phyloP scores from a whole-genome alignment of 371 early-diverging fungal genomes.

The Rhizopus delemar region DNA sequence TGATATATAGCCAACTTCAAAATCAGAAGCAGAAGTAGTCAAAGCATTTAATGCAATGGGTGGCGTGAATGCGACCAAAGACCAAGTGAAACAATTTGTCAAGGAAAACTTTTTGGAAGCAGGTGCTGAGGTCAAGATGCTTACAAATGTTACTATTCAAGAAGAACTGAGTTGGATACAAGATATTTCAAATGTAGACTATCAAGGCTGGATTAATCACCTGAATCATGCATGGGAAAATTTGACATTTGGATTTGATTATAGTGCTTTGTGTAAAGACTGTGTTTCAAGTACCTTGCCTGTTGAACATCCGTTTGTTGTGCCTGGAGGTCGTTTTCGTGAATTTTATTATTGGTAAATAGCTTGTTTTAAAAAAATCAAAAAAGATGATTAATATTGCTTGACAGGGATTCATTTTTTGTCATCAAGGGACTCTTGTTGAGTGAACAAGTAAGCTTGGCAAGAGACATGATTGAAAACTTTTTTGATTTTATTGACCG shows the following conservation, averaged over 20 bases:
- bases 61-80: constrained; percentile 44
- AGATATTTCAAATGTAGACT: constrained; percentile 44
- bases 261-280: constrained; percentile 52
- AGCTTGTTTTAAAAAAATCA: neutral
- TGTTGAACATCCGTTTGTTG: constrained; percentile 69
- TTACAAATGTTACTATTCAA: constrained; percentile 18
- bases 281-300: constrained; percentile 59
- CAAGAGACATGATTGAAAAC: constrained; percentile 68
- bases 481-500: constrained; percentile 69
- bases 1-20: constrained; percentile 54
- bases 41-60: constrained; percentile 55
- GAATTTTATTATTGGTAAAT: constrained; percentile 88
- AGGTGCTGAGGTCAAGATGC: constrained; percentile 29
- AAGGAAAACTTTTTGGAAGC: constrained; percentile 60
- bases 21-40: constrained; percentile 57
- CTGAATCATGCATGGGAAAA: constrained; percentile 66
- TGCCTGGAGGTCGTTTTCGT: constrained; percentile 90
- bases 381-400: neutral
- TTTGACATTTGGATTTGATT: constrained; percentile 56
- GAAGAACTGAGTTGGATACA: constrained; percentile 50
- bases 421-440: constrained; percentile 77
- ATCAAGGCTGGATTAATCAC: constrained; percentile 53
- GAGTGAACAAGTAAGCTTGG: constrained; percentile 61
- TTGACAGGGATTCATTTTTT: constrained; percentile 76
- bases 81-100: constrained; percentile 56